phyloP scores from a whole-genome alignment of 148 eudicot species.

The Camellia lanceoleosa region DNA sequence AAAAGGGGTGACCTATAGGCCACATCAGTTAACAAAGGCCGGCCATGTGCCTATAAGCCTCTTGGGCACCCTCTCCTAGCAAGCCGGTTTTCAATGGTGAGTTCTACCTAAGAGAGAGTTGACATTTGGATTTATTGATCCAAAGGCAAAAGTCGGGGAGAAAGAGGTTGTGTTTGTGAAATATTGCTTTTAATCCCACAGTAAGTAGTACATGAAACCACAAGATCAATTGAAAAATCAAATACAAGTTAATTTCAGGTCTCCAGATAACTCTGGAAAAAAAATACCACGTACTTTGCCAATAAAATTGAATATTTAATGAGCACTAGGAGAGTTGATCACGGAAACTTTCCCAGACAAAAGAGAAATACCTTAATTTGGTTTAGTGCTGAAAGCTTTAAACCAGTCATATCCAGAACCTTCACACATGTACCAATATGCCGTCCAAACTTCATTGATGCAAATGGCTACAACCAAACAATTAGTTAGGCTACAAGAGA shows the following conservation, averaged over 20 bases:
- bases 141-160: not conserved
- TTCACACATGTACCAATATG: slow-evolving; percentile 78
- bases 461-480: slow-evolving; percentile 60
- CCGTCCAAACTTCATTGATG: slow-evolving; percentile 62
- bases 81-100: no score
- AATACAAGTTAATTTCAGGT: not conserved
- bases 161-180: not conserved
- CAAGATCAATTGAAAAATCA: not conserved
- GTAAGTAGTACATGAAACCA: not conserved
- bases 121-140: not conserved
- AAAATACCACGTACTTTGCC: not conserved
- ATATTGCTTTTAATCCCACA: not conserved
- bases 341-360: not conserved
- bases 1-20: no score
- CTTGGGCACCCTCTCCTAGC: not conserved
- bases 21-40: no score
- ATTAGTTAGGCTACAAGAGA: slow-evolving; percentile 12
- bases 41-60: not conserved
- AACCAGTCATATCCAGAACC: slow-evolving; percentile 95
- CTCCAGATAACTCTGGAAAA: not conserved
- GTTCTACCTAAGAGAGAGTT: not conserved
- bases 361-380: slow-evolving; percentile 72
- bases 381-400: slow-evolving; percentile 80
- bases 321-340: not conserved
- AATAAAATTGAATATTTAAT: not conserved